Percentiles rank a stretch among this genome's conserved stretches.
phyloP scores from a whole-genome alignment of 2,329 filamentous ascomycete species.

The Colletotrichum simmondsii region DNA sequence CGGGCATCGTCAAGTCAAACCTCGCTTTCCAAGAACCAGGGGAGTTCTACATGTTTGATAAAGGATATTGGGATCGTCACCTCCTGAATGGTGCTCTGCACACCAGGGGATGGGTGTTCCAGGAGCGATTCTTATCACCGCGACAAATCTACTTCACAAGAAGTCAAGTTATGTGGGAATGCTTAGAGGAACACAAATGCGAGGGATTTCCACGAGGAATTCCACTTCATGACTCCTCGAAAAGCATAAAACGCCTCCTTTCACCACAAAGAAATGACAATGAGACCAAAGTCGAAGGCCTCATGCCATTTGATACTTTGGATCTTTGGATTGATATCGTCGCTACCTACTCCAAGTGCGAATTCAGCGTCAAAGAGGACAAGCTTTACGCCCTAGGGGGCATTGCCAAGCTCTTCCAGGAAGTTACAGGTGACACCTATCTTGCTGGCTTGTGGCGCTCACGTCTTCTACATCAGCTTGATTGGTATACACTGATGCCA shows the following conservation, averaged over 20 bases:
- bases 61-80: not conserved
- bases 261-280: rapidly evolving
- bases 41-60: not conserved
- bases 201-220: conserved; percentile 21
- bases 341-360: not conserved
- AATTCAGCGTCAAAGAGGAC: not conserved
- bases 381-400: conserved; percentile 4
- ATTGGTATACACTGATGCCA: conserved; percentile 40
- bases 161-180: conserved; percentile 36
- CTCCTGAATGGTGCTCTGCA: not conserved
- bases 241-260: not conserved
- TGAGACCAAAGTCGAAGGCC: not conserved
- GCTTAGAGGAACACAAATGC: conserved; percentile 35
- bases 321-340: not conserved
- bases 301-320: not conserved
- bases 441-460: conserved; percentile 18
- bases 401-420: not conserved
- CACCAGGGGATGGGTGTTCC: conserved; percentile 37
- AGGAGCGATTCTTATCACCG: conserved; percentile 37
- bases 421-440: conserved; percentile 5
- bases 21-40: not conserved
- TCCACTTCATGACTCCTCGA: not conserved
- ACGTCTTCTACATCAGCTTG: not conserved
- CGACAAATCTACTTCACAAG: conserved; percentile 36
- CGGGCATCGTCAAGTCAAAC: not conserved